Base-by-base conservation (phyloP, 2,329 filamentous ascomycete genomes). In the Penicillium expansum region DNA sequence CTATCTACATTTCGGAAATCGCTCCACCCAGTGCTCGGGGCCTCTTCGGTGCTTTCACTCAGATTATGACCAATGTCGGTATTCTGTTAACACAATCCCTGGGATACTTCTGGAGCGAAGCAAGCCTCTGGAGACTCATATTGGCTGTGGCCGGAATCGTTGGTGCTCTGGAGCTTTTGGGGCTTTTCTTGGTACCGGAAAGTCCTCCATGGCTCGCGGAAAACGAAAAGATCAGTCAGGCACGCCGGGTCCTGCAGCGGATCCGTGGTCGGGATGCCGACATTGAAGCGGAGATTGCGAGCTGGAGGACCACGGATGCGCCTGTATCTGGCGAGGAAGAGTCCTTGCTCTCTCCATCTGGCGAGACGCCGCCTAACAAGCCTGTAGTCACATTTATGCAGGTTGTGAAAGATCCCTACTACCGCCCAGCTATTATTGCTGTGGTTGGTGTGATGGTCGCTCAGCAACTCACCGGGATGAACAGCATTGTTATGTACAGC, bases 401-500 rank as follows among this genome's bases (percentile, higher is more conserved):
- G 57, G 89, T 92, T 10, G 73, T 91, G 38, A 81, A 77, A 24
- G 84, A 93, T 64, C 82, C 86, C 0, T 77, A 84, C 9, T 89
- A 90, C 67, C 83, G 87, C 3, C 87, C 86, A 0, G 89, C 89
- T 51, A 87, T 95, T 52, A 81, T 94, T 58, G 91, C 92, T 5
- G 90, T 96, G 4, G 83, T 96, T 13, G 92, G 91, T 1, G 87
- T 96, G 64, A 97, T 97, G 92, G 82, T 92, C 57, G 88, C 90
- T 0, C 94, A 97, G 72, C 94, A 99, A 73, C 81, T 97, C 37
- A 93, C 90, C 57, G 93, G 91, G 45, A 93, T 97, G 77, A 97
- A 99, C 82, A 93, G 89, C 57, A 93, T 97, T 69, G 89, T 97
- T 76, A 97, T 99, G 92, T 99, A 99, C 75, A 96, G 92, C 2